Evolutionary conservation across 139 green algal species (phyloP).

Genomic region (Micractinium sp.): DNA sequence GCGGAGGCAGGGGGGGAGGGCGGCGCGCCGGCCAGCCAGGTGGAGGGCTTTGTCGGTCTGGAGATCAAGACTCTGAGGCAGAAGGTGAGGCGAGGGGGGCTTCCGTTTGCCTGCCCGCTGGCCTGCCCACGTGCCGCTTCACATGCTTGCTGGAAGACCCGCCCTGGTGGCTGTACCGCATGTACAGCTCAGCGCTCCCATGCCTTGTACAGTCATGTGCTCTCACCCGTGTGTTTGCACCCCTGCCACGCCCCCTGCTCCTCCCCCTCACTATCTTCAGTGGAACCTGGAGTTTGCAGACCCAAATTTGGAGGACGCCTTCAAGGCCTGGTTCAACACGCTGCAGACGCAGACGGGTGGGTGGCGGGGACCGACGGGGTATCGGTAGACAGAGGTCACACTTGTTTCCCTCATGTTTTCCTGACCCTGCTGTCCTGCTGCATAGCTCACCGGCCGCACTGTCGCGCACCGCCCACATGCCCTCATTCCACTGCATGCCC

Average conservation of each 20-base stretch:
- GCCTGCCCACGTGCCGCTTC: neutral
- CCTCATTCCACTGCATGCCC: too few relatives aligned
- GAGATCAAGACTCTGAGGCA: conserved; percentile 1
- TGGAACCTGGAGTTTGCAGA: conserved; percentile 32
- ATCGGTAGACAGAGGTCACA: too few relatives aligned
- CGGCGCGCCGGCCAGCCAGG: neutral
- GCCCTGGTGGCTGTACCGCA: too few relatives aligned
- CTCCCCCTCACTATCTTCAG: neutral
- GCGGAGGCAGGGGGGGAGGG: neutral
- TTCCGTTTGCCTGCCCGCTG: neutral
- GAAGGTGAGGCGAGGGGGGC: neutral
- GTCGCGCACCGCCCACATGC: too few relatives aligned
- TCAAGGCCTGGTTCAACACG: conserved; percentile 19
- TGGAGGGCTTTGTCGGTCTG: neutral
- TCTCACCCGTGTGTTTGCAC: neutral
- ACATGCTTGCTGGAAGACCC: neutral
- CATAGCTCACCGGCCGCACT: too few relatives aligned
- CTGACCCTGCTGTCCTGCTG: too few relatives aligned
- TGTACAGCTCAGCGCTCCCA: too few relatives aligned
- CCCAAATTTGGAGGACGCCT: conserved; percentile 5
- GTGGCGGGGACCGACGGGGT: too few relatives aligned
- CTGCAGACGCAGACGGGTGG: conserved; percentile 19
- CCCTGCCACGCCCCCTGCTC: neutral
- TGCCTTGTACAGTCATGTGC: too few relatives aligned
- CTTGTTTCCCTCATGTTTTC: too few relatives aligned